Conservation (phyloP, 768 basidiomycete species). For the Hypholoma fasciculare region DNA sequence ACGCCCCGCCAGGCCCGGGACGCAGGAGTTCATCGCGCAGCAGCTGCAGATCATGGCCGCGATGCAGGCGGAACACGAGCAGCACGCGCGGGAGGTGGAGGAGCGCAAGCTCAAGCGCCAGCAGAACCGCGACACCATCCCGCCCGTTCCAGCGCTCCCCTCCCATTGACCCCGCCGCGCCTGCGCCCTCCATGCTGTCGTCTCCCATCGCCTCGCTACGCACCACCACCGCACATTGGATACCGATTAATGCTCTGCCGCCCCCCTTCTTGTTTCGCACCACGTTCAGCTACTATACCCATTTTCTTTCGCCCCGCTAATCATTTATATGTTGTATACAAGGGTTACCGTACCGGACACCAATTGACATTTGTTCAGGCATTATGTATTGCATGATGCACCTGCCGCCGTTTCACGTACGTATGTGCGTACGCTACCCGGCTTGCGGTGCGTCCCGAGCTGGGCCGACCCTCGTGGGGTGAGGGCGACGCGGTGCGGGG, state of each 20-base stretch:
- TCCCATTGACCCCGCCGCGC: background rate
- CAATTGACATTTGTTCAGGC: background rate
- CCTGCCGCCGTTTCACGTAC: background rate
- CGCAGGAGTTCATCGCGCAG: slow-evolving; percentile 85
- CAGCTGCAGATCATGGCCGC: slow-evolving; percentile 80
- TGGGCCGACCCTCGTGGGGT: no score
- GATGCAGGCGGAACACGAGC: slow-evolving; percentile 84
- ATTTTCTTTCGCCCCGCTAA: background rate
- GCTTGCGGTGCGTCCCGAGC: no score
- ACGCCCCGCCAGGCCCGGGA: slow-evolving; percentile 59
- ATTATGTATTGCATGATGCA: background rate
- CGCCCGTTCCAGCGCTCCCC: slow-evolving; percentile 41
- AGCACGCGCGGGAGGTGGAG: slow-evolving; percentile 61
- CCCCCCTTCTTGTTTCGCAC: background rate
- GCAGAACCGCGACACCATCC: slow-evolving; percentile 27
- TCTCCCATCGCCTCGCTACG: background rate
- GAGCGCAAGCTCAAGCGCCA: slow-evolving; percentile 61
- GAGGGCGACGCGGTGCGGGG: no score
- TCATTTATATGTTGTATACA: slow-evolving; percentile 5
- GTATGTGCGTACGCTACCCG: background rate
- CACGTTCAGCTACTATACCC: background rate
- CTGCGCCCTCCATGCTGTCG: background rate
- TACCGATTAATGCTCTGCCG: slow-evolving; percentile 2
- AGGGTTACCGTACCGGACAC: slow-evolving; percentile 3
- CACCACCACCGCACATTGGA: background rate